Conservation (phyloP, 257 asterid genomes). For the Jacaranda copaia region DNA sequence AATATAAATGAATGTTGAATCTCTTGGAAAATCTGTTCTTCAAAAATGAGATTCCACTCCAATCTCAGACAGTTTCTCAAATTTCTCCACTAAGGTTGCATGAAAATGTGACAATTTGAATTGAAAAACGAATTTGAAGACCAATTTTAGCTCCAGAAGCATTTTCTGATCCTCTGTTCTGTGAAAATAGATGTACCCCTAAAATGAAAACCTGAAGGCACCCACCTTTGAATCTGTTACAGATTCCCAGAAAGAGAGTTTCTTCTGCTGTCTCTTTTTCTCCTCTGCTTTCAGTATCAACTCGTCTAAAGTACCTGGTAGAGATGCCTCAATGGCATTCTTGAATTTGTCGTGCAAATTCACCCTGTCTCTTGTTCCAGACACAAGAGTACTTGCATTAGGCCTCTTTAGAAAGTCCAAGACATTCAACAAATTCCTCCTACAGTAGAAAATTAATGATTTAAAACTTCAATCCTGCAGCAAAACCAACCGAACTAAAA, state of each 20-base stretch:
- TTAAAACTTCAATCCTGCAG: slow-evolving; percentile 9
- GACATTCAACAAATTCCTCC: slow-evolving; percentile 89
- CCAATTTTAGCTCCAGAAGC: neutral
- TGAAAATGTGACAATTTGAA: slow-evolving; percentile 5
- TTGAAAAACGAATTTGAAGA: neutral
- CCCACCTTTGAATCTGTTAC: slow-evolving; percentile 84
- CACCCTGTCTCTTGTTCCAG: slow-evolving; percentile 90
- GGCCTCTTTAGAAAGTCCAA: slow-evolving; percentile 88
- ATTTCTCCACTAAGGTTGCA: neutral
- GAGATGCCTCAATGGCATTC: slow-evolving; percentile 65
- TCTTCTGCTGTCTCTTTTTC: slow-evolving; percentile 60
- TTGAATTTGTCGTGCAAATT: slow-evolving; percentile 76
- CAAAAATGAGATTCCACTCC: neutral
- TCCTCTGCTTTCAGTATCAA: slow-evolving; percentile 62
- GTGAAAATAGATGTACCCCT: slow-evolving; percentile 15
- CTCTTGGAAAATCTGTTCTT: neutral
- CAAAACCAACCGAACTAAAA: no score
- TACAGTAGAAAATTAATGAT: slow-evolving; percentile 42
- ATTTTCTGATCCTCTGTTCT: neutral
- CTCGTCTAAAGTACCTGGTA: slow-evolving; percentile 78
- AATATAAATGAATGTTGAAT: slow-evolving; percentile 18
- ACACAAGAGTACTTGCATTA: slow-evolving; percentile 84
- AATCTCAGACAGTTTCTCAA: neutral
- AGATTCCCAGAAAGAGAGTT: slow-evolving; percentile 88
- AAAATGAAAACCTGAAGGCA: slow-evolving; percentile 86